Percentiles rank a stretch among this genome's conserved stretches.
Conservation (phyloP, 345 rosid species). For the Populus davidiana region DNA sequence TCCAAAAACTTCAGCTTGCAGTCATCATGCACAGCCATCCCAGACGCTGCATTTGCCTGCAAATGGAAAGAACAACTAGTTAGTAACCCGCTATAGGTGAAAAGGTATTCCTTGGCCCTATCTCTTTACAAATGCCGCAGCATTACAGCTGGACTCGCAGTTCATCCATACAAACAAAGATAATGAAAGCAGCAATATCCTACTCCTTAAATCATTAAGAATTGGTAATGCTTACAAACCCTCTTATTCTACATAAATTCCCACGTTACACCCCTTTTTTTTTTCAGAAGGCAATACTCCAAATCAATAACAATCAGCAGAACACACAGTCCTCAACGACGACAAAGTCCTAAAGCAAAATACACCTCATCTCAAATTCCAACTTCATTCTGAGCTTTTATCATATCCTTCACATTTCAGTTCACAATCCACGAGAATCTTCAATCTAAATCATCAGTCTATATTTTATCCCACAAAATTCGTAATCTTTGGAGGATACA, state of each 20-base stretch:
- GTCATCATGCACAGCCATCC: conserved; percentile 72
- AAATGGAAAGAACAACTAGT: neutral
- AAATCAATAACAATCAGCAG: neutral
- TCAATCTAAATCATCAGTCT: neutral
- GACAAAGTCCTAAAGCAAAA: neutral
- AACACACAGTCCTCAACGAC: neutral
- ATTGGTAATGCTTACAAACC: neutral
- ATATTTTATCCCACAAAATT: neutral
- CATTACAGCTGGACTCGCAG: neutral
- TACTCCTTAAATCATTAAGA: neutral
- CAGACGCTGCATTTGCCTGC: conserved; percentile 66
- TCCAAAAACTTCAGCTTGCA: conserved; percentile 68
- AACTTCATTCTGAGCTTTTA: neutral
- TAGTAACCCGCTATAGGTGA: neutral
- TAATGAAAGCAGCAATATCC: neutral
- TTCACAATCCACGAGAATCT: neutral
- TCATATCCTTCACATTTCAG: neutral
- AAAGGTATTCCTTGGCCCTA: neutral
- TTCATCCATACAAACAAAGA: neutral
- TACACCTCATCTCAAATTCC: too few relatives aligned
- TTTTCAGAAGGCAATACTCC: neutral
- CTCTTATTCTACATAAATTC: neutral
- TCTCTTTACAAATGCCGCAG: neutral
- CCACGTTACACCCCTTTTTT: neutral
- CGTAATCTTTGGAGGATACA: neutral